Evolutionary conservation across 31 red algal species (phyloP), one percentile per base, ranked within the genome.

Genomic region (Asparagopsis taxiformis): DNA sequence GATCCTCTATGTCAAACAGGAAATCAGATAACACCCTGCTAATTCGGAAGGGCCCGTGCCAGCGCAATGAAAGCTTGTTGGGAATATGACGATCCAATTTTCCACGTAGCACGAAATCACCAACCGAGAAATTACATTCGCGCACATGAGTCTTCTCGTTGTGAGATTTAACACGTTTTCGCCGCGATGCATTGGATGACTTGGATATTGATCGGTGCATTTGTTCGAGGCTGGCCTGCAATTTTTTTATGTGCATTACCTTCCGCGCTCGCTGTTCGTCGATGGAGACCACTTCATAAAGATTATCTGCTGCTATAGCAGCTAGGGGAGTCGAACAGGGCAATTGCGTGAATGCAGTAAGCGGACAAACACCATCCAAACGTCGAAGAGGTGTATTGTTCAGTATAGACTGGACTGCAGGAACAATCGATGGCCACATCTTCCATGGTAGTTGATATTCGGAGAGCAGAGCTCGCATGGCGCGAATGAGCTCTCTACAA

Each of bases 1-100:
- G 35, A 62, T 82, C 64, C 34, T 82, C 51, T 16, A 69, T 36
- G 1, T 32, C 36, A 48, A 82, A 82, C 3, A 59, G 24, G 29
- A 54, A 82, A 8, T 80, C 38, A 3, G 76, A 80, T 1, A 13
- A 1, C 4, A 55, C 61, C 33, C 35, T 2, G 0, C 26, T 21
- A 1, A 68, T 28, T 7, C 44, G 8, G 43, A 7, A 80, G 2
- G 46, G 51, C 0, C 68, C 24, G 21, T 33, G 5, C 68, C 0
- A 72, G 8, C 21, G 19, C 2, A 68, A 19, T 43, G 31, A 24
- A 16, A 25, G 31, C 37, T 68, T 68, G 5, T 3, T 6, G 5
- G 28, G 0, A 2, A 4, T 0, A 3, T 50, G 30, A 30, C 19
- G 0, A 7, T 68, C 4, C 13, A 0, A 6, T 4, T 25, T 13